phyloP scores from a whole-genome alignment of 768 basidiomycete species.

The Cyclocybe cylindracea region DNA sequence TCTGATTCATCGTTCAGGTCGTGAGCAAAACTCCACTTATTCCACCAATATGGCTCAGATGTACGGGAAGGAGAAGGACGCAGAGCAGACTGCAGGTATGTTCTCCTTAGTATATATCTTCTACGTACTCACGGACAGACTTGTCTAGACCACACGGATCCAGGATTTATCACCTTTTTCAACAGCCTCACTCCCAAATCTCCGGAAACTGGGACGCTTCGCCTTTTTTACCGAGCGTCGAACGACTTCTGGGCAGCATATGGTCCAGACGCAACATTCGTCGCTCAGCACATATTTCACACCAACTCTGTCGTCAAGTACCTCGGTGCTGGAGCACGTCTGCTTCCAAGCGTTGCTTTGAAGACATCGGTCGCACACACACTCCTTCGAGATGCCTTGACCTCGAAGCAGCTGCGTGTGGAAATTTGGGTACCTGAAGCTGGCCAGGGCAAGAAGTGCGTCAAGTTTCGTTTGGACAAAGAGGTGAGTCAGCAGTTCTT shows the following conservation, averaged over 20 bases:
- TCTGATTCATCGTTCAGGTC: neutral
- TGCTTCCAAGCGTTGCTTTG: conserved; percentile 76
- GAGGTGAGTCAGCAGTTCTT: conserved; percentile 47
- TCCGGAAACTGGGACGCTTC: conserved; percentile 77
- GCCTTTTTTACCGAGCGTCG: conserved; percentile 75
- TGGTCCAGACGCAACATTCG: conserved; percentile 84
- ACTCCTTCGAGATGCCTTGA: conserved; percentile 87
- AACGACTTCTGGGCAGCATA: conserved; percentile 79
- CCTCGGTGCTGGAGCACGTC: conserved; percentile 66
- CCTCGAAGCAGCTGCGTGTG: conserved; percentile 84
- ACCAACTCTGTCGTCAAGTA: conserved; percentile 94
- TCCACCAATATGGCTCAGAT: neutral
- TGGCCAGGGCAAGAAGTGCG: conserved; percentile 71
- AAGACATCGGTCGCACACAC: conserved; percentile 75
- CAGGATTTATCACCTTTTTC: conserved; percentile 79
- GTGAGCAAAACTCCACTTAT: neutral
- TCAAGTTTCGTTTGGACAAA: conserved; percentile 79
- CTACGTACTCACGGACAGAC: neutral
- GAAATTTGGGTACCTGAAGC: conserved; percentile 87
- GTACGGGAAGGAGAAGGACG: conserved; percentile 1
- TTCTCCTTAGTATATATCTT: neutral
- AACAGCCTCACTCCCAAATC: conserved; percentile 61
- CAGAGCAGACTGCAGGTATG: neutral
- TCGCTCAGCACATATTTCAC: conserved; percentile 80
- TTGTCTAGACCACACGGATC: conserved; percentile 63